Evolutionary conservation across 768 basidiomycete genomes (phyloP), one percentile per base, ranked within the genome.

Genomic region (Rhizopogon roseolus): DNA sequence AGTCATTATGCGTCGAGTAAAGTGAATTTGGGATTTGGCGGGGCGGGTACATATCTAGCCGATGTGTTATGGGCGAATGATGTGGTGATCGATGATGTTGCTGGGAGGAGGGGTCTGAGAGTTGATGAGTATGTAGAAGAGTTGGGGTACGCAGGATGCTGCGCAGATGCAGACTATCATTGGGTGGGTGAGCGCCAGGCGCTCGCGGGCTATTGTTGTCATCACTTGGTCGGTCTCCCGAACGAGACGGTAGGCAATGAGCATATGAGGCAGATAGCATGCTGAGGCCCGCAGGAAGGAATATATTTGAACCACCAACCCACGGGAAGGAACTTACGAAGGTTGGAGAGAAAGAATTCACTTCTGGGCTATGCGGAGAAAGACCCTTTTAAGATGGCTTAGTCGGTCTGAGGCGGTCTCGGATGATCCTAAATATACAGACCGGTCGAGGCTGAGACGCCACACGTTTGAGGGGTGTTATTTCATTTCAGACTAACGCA

Each of bases 191-290:
- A 54, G 37, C 16, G 16, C 55, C 40, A 1, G 41, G 54, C 7
- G 40, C 13, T 3, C 57, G 53, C 6, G 53, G 41, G 46, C 36
- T 53, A 7, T 14, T 28, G 41, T 44, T 54, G 38, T 41, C 32
- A 41, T 41, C 43, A 16, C 40, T 41, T 32, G 41, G 19, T 6
- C 29, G 46, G 49, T 54, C 60, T 0, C 57, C 64, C 40, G 56
- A 38, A 28, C 29, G 4, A 27, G 54, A 56, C 3, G 8, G 13
- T 17, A 64, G 53, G 16, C 57, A 58, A 53, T 60, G 60, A 37
- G 55, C 41, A 5, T 65, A 67, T 7, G 66, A 58, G 48, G 64
- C 28, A 4, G 46, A 41, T 22, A 60, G 25, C 58, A 69, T 67
- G 42, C 40, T 38, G 41, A 27, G 22, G 40, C 41, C 41, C 53